Conservation (phyloP, 805 yeast genomes). For the Candida maltosa region DNA sequence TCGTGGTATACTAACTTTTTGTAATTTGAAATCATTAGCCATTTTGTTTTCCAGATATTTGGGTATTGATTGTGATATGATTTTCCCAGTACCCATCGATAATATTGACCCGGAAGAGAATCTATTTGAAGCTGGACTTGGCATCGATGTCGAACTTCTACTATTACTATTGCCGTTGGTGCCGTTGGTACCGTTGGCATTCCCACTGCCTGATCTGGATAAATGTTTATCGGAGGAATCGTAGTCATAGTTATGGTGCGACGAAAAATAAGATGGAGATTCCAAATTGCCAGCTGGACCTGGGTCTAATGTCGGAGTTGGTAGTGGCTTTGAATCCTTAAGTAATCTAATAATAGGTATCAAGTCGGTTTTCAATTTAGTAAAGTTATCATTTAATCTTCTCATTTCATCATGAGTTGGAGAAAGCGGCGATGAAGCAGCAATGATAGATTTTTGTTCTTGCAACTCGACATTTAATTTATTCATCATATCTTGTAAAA, state of each 20-base stretch:
- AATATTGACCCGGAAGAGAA: slow-evolving; percentile 35
- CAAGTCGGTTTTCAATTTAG: slow-evolving; percentile 58
- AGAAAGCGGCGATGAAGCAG: slow-evolving; percentile 12
- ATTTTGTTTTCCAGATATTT: slow-evolving; percentile 8
- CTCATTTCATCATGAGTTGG: slow-evolving; percentile 26
- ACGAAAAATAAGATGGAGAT: slow-evolving; percentile 4
- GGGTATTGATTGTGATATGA: slow-evolving; percentile 25
- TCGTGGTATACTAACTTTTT: slow-evolving; percentile 3
- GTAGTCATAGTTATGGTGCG: background rate
- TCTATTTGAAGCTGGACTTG: slow-evolving; percentile 30
- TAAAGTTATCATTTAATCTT: slow-evolving; percentile 50
- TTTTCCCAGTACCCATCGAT: slow-evolving; percentile 42
- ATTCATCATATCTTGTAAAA: slow-evolving; percentile 34
- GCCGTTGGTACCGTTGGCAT: background rate
- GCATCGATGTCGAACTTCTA: slow-evolving; percentile 5
- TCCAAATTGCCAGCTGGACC: slow-evolving; percentile 19
- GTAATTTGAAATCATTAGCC: slow-evolving; percentile 7
- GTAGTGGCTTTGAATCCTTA: slow-evolving; percentile 67
- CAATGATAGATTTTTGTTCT: slow-evolving; percentile 9
- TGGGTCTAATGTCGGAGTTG: slow-evolving; percentile 55
- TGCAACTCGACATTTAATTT: slow-evolving; percentile 18
- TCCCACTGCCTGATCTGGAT: slow-evolving; percentile 3
- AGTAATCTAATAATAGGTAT: slow-evolving; percentile 58
- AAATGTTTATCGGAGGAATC: background rate
- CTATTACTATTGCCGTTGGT: background rate